Evolutionary conservation across 1,284 basidiomycete species (phyloP), one percentile per base, ranked within the genome.

Genomic region (Puccinia coronata): DNA sequence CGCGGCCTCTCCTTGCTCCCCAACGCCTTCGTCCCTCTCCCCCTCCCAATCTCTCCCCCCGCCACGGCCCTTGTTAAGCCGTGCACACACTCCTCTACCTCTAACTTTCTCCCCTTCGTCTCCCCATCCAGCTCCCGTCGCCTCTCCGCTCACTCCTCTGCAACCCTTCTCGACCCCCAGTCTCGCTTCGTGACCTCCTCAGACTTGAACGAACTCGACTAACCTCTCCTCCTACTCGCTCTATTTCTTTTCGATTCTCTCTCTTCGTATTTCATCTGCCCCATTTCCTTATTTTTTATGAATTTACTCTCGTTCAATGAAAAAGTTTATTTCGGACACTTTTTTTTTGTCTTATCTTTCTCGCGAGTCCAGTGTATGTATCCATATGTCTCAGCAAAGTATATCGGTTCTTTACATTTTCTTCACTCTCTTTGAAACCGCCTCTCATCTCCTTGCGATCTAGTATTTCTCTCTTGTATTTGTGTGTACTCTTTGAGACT

Each of bases 201-300:
- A 43, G 41, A 69, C 16, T 49, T 69, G 41, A 69, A 69, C 67
- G 67, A 69, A 12, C 67, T 69, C 41, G 67, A 69, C 23, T 69
- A 18, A 67, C 20, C 43, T 23, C 34, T 28, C 59, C 34, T 39
- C 9, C 25, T 41, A 20, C n/a, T n/a, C n/a, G n/a, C n/a, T n/a
- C n/a, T n/a, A n/a, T n/a, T n/a, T n/a, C n/a, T n/a, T n/a, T n/a
- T n/a, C n/a, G n/a, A n/a, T n/a, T n/a, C n/a, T n/a, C n/a, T n/a
- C n/a, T 65, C 61, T 41, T 34, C 28, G 34, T 65, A 8, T 41
- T 39, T 65, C 34, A 8, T 65, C 39, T n/a, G 61, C 23, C 59
- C 14, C 34, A 20, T 39, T 23, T 34, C 39, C 18, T 63, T 39
- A 31, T 31, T 61, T n/a, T 39, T 36, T 2, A n/a, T n/a, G n/a